A percentile compares a stretch with the other conserved stretches of the same genome.
Conservation (phyloP, 805 yeast species). For the Kodamaea laetipori region DNA sequence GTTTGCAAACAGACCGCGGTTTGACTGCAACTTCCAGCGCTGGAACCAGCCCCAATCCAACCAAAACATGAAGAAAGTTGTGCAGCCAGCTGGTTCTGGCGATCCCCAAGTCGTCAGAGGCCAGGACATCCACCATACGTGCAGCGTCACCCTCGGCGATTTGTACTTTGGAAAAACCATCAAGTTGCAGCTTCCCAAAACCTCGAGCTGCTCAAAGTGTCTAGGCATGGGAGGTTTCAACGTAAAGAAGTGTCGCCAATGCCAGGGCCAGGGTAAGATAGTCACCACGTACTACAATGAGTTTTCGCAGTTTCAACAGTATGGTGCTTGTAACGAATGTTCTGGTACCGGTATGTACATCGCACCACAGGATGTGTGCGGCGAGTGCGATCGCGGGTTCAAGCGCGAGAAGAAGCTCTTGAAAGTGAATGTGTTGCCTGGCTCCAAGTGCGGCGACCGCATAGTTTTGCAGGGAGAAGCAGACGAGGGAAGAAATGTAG, state of each 20-base stretch:
- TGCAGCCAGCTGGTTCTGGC: constrained; percentile 25
- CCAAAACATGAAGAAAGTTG: constrained; percentile 18
- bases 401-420: constrained; percentile 51
- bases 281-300: constrained; percentile 46
- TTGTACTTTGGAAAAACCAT: constrained; percentile 58
- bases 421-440: constrained; percentile 56
- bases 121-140: constrained; percentile 57
- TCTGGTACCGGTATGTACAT: constrained; percentile 36
- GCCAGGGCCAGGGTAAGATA: constrained; percentile 49
- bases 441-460: constrained; percentile 53
- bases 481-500: constrained; percentile 59
- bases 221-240: constrained; percentile 53
- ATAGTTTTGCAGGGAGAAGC: constrained; percentile 60
- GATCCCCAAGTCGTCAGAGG: constrained; percentile 36
- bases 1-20: constrained; percentile 18
- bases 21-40: constrained; percentile 10
- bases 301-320: constrained; percentile 43
- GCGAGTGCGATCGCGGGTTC: constrained; percentile 39
- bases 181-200: constrained; percentile 56
- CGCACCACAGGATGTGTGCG: constrained; percentile 25
- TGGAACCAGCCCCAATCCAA: constrained; percentile 6
- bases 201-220: constrained; percentile 51
- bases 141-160: constrained; percentile 55
- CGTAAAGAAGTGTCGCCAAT: constrained; percentile 35
- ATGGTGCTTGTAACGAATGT: constrained; percentile 35